phyloP scores from a whole-genome alignment of 345 rosid species.

The Gossypium australe region DNA sequence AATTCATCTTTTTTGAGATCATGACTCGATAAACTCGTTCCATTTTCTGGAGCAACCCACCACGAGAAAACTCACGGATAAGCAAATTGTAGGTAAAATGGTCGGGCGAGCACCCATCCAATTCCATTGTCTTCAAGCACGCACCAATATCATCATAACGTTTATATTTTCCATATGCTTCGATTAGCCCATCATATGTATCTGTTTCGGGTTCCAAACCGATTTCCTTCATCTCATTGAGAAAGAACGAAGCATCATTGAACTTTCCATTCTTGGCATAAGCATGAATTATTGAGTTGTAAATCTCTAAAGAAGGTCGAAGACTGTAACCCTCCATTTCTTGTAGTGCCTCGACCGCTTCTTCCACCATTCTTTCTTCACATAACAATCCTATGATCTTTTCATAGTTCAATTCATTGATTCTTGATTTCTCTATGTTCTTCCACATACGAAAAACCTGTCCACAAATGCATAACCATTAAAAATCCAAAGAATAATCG shows the following conservation, averaged over 20 bases:
- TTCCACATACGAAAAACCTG: slow-evolving; percentile 70
- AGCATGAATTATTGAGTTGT: slow-evolving; percentile 50
- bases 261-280: slow-evolving; percentile 42
- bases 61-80: slow-evolving; percentile 46
- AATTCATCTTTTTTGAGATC: slow-evolving; percentile 46
- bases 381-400: slow-evolving; percentile 46
- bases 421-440: slow-evolving; percentile 37
- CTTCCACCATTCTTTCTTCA: slow-evolving; percentile 38
- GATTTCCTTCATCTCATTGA: slow-evolving; percentile 40
- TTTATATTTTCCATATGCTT: slow-evolving; percentile 47
- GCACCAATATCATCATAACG: slow-evolving; percentile 58
- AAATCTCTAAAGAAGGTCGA: slow-evolving; percentile 37
- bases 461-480: slow-evolving; percentile 7
- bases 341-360: slow-evolving; percentile 37
- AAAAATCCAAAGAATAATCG: not conserved
- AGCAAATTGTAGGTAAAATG: slow-evolving; percentile 61
- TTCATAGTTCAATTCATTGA: slow-evolving; percentile 45
- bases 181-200: slow-evolving; percentile 53
- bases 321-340: slow-evolving; percentile 40
- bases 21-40: slow-evolving; percentile 36
- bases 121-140: slow-evolving; percentile 58
- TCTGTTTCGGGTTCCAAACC: slow-evolving; percentile 32
- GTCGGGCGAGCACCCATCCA: slow-evolving; percentile 46
- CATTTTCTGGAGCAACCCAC: slow-evolving; percentile 60
- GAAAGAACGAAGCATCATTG: slow-evolving; percentile 39